These are phyloP conservation scores for Mycena crocata DNA, from an alignment of 768 basidiomycete genomes.

Conservation along the genomic window DNA sequence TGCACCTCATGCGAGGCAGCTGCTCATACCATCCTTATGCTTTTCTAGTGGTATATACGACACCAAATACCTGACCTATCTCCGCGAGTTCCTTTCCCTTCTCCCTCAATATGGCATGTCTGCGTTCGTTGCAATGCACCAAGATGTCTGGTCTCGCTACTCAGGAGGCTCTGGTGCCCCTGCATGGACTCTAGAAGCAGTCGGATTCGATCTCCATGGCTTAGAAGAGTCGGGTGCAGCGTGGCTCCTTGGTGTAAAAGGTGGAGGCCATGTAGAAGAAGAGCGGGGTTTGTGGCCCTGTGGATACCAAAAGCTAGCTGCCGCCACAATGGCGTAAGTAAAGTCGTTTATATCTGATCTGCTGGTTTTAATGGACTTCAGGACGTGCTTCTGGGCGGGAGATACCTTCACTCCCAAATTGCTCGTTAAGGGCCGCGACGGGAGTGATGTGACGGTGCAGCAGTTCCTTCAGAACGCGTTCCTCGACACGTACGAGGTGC, in stretches of 20 bases:
- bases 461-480: slow-evolving; percentile 86
- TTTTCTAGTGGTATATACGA: slow-evolving; percentile 83
- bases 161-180: slow-evolving; percentile 96
- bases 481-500: slow-evolving; percentile 77
- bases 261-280: slow-evolving; percentile 78
- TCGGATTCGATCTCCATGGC: slow-evolving; percentile 85
- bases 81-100: slow-evolving; percentile 74
- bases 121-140: slow-evolving; percentile 87
- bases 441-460: slow-evolving; percentile 75
- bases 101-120: slow-evolving; percentile 79
- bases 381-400: slow-evolving; percentile 95
- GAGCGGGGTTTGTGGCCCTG: slow-evolving; percentile 93
- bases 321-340: slow-evolving; percentile 90
- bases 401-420: slow-evolving; percentile 87
- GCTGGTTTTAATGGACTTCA: slow-evolving; percentile 42
- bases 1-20: slow-evolving; percentile 31
- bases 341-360: background rate
- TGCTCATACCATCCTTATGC: background rate
- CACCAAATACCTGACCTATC: slow-evolving; percentile 81
- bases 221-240: slow-evolving; percentile 89
- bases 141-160: slow-evolving; percentile 97
- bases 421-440: slow-evolving; percentile 57
- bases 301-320: slow-evolving; percentile 94
- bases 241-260: slow-evolving; percentile 84
- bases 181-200: slow-evolving; percentile 91